Evolutionary conservation across 306 rosid species (phyloP).

Genomic region (Inga oerstediana): DNA sequence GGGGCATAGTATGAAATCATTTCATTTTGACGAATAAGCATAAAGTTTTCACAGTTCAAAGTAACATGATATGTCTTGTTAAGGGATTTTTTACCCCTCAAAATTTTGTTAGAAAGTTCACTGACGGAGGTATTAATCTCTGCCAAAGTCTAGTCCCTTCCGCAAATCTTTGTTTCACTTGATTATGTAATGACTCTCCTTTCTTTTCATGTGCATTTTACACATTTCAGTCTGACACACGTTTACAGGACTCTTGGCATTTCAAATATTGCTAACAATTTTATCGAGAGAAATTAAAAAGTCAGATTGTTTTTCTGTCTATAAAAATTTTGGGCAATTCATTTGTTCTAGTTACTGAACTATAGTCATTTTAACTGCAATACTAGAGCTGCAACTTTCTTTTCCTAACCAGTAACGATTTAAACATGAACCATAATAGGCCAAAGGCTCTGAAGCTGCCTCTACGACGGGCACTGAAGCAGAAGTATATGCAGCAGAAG

Average conservation of each 20-base stretch:
- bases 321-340: background rate
- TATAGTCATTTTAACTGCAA: constrained; percentile 3
- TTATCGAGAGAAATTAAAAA: background rate
- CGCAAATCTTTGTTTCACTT: background rate
- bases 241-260: background rate
- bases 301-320: background rate
- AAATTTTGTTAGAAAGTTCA: background rate
- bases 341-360: background rate
- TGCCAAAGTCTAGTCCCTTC: background rate
- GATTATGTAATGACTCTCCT: background rate
- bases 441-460: constrained; percentile 93
- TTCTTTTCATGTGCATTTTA: background rate
- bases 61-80: background rate
- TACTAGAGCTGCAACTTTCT: background rate
- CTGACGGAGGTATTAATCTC: background rate
- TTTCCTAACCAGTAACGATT: constrained; percentile 14
- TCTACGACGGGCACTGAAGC: constrained; percentile 93
- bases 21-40: background rate
- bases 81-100: background rate
- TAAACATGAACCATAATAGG: constrained; percentile 51
- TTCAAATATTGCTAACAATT: constrained; percentile 13
- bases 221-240: constrained; percentile 3
- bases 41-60: background rate
- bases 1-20: background rate
- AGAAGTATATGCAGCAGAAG: constrained; percentile 93